A percentile compares a stretch with the other conserved stretches of the same genome.
These are phyloP conservation scores for Melanogaster broomeanus DNA, from an alignment of 768 basidiomycete species.

Conservation along the genomic window DNA sequence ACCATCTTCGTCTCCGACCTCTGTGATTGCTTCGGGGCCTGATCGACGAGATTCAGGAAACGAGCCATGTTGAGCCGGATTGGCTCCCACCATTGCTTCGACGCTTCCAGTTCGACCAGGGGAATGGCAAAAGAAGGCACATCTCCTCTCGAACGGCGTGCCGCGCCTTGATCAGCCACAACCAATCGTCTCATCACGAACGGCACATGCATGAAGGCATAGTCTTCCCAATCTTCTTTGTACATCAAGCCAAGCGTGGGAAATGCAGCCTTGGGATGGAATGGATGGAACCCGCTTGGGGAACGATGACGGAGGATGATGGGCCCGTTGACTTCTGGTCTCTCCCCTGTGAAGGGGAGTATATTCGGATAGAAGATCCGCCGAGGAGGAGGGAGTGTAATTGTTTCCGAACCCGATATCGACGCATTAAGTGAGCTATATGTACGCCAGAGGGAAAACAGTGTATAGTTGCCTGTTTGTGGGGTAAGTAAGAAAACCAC, in stretches of 20 bases:
- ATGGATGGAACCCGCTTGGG: slow-evolving; percentile 70
- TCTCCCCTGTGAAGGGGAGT: slow-evolving; percentile 54
- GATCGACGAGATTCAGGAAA: slow-evolving; percentile 40
- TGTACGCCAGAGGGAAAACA: slow-evolving; percentile 77
- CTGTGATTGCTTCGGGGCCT: slow-evolving; percentile 14
- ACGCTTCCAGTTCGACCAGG: slow-evolving; percentile 43
- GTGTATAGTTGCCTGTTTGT: slow-evolving; percentile 58
- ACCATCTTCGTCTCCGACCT: slow-evolving; percentile 39
- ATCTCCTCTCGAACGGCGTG: slow-evolving; percentile 36
- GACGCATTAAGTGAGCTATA: slow-evolving; percentile 62
- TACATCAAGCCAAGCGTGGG: slow-evolving; percentile 70
- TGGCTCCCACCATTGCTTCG: slow-evolving; percentile 72
- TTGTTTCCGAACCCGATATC: slow-evolving; percentile 45
- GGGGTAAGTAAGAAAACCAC: slow-evolving; percentile 1
- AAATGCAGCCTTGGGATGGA: slow-evolving; percentile 71
- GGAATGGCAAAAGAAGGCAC: slow-evolving; percentile 37
- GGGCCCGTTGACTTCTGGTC: slow-evolving; percentile 32
- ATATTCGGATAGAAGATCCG: slow-evolving; percentile 75
- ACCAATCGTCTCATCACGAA: slow-evolving; percentile 77
- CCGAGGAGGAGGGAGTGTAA: slow-evolving; percentile 63
- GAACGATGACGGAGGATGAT: slow-evolving; percentile 43
- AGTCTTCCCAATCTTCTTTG: slow-evolving; percentile 77
- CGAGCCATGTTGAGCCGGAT: slow-evolving; percentile 43
- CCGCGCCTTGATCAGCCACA: slow-evolving; percentile 74
- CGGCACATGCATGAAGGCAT: slow-evolving; percentile 63